Evolutionary conservation across 2,329 filamentous ascomycete species (phyloP).

Genomic region (Botryotinia calthae): DNA sequence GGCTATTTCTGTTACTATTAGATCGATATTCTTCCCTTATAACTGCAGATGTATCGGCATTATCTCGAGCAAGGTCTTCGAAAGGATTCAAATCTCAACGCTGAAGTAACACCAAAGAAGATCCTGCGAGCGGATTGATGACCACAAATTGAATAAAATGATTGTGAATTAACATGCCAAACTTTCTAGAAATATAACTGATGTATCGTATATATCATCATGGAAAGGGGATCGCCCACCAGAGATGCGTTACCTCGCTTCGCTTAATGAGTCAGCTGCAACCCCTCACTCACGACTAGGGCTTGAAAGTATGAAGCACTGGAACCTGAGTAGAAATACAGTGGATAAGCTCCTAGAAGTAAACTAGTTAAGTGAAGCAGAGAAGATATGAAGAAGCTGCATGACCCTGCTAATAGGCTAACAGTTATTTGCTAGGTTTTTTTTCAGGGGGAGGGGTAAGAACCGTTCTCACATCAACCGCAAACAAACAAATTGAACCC

Average conservation of each 20-base stretch:
- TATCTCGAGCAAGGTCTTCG: background rate
- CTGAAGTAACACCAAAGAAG: background rate
- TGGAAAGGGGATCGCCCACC: background rate
- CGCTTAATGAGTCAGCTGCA: background rate
- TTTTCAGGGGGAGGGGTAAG: background rate
- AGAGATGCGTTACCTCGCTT: background rate
- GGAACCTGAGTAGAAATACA: background rate
- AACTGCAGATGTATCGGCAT: background rate
- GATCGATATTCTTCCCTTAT: background rate
- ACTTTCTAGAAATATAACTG: background rate
- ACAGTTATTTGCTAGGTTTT: background rate
- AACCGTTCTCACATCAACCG: background rate
- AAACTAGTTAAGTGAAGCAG: rapidly evolving
- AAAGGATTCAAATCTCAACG: background rate
- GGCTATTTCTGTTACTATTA: rapidly evolving
- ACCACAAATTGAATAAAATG: background rate
- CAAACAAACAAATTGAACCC: rapidly evolving
- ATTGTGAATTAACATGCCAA: rapidly evolving
- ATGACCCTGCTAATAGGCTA: background rate
- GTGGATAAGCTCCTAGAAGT: background rate
- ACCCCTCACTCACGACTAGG: background rate
- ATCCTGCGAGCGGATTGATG: background rate
- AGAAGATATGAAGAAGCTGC: background rate
- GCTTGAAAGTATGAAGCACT: background rate
- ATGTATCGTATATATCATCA: background rate